Percentiles rank a stretch among this genome's conserved stretches.
phyloP scores from a whole-genome alignment of 2,329 filamentous ascomycete species.

The Thielaviopsis musarum region DNA sequence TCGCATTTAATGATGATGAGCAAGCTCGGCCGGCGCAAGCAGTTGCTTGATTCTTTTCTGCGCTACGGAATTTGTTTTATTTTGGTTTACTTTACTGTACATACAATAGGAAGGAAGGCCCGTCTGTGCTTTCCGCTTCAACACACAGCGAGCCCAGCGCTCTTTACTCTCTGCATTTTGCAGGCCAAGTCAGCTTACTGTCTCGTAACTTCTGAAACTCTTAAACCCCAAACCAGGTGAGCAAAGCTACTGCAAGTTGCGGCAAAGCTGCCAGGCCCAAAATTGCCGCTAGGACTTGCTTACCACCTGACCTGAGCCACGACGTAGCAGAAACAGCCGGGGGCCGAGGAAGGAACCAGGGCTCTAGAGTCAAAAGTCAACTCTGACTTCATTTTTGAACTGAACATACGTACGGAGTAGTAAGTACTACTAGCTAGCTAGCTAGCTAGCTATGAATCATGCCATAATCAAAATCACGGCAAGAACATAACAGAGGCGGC shows the following conservation, averaged over 20 bases:
- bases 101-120: neutral
- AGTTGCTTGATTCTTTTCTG: neutral
- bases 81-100: neutral
- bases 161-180: neutral
- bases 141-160: neutral
- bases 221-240: neutral
- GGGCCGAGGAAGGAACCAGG: neutral
- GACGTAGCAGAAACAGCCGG: neutral
- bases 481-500: no score
- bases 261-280: neutral
- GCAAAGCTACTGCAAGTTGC: neutral
- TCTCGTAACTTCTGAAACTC: neutral
- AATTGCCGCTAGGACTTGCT: neutral
- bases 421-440: no score
- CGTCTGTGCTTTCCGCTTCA: neutral
- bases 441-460: no score
- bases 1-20: neutral
- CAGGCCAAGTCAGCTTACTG: neutral
- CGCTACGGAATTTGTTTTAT: neutral
- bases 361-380: neutral
- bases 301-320: neutral
- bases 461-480: no score
- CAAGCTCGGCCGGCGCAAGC: neutral
- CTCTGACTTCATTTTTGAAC: no score
- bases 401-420: no score